Conservation (phyloP, 2,329 filamentous ascomycete species). For the Coniosporium tulheliwenetii region DNA sequence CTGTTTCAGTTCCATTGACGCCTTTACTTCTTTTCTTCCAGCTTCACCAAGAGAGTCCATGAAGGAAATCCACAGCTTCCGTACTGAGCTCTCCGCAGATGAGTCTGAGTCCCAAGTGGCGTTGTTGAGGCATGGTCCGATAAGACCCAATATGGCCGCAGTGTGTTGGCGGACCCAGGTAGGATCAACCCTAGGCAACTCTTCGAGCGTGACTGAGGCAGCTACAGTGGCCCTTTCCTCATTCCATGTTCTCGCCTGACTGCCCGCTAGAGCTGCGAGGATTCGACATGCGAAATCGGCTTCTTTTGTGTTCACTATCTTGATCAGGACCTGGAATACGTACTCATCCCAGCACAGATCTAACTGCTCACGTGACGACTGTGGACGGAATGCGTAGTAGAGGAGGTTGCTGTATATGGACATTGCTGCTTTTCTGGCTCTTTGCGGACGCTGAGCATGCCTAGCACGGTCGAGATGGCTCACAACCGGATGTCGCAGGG, state of each 20-base stretch:
- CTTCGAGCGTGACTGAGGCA: conserved; percentile 41
- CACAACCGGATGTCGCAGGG: conserved; percentile 52
- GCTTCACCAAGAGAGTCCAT: conserved; percentile 49
- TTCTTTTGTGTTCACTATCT: conserved; percentile 38
- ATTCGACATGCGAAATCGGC: conserved; percentile 49
- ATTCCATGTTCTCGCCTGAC: conserved; percentile 48
- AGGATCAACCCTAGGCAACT: conserved; percentile 69
- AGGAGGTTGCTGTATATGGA: conserved; percentile 65
- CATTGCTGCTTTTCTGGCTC: conserved; percentile 27
- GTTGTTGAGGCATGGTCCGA: conserved; percentile 35
- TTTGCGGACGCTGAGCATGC: conserved; percentile 23
- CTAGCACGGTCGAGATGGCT: conserved; percentile 49
- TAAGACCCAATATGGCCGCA: conserved; percentile 44
- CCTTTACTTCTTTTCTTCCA: conserved; percentile 75
- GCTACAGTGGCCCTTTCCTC: conserved; percentile 53
- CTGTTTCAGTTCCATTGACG: conserved; percentile 66
- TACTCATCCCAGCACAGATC: conserved; percentile 68
- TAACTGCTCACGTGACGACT: conserved; percentile 45
- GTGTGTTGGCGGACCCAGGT: conserved; percentile 74
- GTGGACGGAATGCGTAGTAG: conserved; percentile 69
- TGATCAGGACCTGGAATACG: conserved; percentile 47
- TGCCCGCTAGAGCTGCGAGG: conserved; percentile 56
- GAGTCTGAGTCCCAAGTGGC: no score
- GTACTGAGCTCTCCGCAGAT: conserved; percentile 34
- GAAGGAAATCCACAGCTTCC: conserved; percentile 46